Base-by-base conservation (phyloP, 148 eudicot genomes). In the Heliamphora exappendiculata region DNA sequence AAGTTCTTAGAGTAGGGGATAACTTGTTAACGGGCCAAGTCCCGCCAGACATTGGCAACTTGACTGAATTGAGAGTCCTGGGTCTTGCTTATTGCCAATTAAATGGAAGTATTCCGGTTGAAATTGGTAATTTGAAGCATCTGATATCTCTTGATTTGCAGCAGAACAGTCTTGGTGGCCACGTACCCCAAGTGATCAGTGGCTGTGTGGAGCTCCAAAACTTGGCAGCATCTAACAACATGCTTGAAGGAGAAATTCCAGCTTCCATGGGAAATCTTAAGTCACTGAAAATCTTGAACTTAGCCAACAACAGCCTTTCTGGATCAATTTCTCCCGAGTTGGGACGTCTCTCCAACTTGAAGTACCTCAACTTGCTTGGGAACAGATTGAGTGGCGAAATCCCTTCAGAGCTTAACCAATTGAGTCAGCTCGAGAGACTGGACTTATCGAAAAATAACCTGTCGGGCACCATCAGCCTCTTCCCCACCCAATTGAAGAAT, bases 141-240 rank as follows among this genome's bases (percentile, higher is more conserved):
- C 81, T 93, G 70, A 73, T 70, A 31, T 81, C 89, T 75, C 85
- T 93, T 42, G 91, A 93, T 82, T 72, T 93, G 84, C 96, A 93
- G 81, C 78, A 81, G 64, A 93, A 93, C 66, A 83, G 70, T 65
- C 82, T 93, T 1, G n/a, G 54, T 29, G 97, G 98, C 19, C 10
- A 63, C 16, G 78, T 93, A 67, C 97, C 94, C 2, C 76, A 76
- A 22, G 91, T 85, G 72, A 81, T 93, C 36, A 83, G 82, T 64
- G 83, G 74, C 45, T 91, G 92, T 72, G 31, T 53, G 11, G 78
- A 87, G 64, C 91, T 93, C 13, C 87, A 85, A 53, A 87, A 72
- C 9, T 91, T 93, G 78, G 88, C 92, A 74, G 98, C 93, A 62
- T 87, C 94, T 7, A 93, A 88, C 76, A 93, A 93, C 57, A 78